Conservation (phyloP, 2,329 filamentous ascomycete genomes). For the Penicillium sclerotiorum region DNA sequence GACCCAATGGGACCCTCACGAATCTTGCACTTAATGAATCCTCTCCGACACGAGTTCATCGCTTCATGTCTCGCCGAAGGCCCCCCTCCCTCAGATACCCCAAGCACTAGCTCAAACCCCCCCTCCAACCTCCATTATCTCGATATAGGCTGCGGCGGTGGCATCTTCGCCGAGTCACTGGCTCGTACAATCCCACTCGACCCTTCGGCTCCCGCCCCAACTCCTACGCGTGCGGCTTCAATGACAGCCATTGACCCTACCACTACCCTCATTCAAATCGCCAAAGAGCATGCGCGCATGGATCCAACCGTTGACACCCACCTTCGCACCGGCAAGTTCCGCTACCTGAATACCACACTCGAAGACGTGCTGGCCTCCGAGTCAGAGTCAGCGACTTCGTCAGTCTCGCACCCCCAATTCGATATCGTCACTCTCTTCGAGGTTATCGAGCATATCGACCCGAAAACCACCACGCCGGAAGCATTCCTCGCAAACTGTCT, state of each 20-base stretch:
- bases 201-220: constrained; percentile 17
- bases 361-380: constrained; percentile 55
- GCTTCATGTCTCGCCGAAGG: constrained; percentile 66
- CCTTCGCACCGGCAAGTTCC: constrained; percentile 59
- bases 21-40: constrained; percentile 96
- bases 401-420: constrained; percentile 48
- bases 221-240: constrained; percentile 42
- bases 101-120: constrained; percentile 14
- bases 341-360: constrained; percentile 75
- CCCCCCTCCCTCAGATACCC: constrained; percentile 37
- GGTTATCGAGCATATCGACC: constrained; percentile 88
- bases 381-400: background rate
- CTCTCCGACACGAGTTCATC: constrained; percentile 92
- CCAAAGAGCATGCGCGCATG: constrained; percentile 70
- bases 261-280: constrained; percentile 58
- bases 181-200: constrained; percentile 44
- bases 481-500: constrained; percentile 60
- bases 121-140: constrained; percentile 62
- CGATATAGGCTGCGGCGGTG: constrained; percentile 92
- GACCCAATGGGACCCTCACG: constrained; percentile 90
- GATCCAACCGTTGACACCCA: constrained; percentile 67
- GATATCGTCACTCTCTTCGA: constrained; percentile 90
- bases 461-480: constrained; percentile 73
- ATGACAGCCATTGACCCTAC: constrained; percentile 52
- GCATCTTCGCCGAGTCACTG: constrained; percentile 83